A percentile compares a stretch with the other conserved stretches of the same genome.
Conservation (phyloP, 495 filamentous ascomycete species). For the Parmelia sp. region DNA sequence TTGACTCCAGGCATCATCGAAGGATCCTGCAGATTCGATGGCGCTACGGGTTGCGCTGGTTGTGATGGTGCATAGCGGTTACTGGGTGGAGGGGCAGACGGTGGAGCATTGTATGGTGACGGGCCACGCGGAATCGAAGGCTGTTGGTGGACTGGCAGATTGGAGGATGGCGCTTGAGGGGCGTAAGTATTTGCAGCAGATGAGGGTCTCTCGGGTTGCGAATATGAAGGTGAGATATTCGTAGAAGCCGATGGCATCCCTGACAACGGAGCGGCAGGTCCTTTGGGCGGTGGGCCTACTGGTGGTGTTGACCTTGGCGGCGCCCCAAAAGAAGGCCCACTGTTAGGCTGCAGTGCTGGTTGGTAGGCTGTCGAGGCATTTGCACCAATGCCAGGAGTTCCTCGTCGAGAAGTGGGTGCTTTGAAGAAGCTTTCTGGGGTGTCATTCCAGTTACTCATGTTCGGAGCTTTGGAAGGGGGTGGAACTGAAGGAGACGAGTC, state of each 20-base stretch:
- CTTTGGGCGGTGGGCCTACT: conserved; percentile 52
- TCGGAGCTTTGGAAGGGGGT: conserved; percentile 64
- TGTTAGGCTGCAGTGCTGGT: conserved; percentile 41
- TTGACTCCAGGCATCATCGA: conserved; percentile 25
- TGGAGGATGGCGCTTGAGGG: conserved; percentile 40
- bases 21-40: conserved; percentile 38
- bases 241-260: conserved; percentile 49
- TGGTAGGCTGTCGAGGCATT: conserved; percentile 65
- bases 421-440: conserved; percentile 77
- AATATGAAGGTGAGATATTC: conserved; percentile 37
- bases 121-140: conserved; percentile 62
- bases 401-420: conserved; percentile 58
- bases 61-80: conserved; percentile 86
- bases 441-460: conserved; percentile 86
- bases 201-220: conserved; percentile 46
- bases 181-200: conserved; percentile 69
- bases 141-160: conserved; percentile 39
- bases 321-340: conserved; percentile 32
- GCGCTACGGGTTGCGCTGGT: conserved; percentile 45
- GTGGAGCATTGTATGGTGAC: conserved; percentile 85
- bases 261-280: conserved; percentile 42
- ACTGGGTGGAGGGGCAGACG: conserved; percentile 61
- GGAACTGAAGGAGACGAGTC: conserved; percentile 55
- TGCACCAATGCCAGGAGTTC: conserved; percentile 57
- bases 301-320: conserved; percentile 41